Percentiles rank a stretch among this genome's conserved stretches.
These are phyloP conservation scores for Ceratobasidium sp. DNA, from an alignment of 1,284 basidiomycete species.

Conservation along the genomic window DNA sequence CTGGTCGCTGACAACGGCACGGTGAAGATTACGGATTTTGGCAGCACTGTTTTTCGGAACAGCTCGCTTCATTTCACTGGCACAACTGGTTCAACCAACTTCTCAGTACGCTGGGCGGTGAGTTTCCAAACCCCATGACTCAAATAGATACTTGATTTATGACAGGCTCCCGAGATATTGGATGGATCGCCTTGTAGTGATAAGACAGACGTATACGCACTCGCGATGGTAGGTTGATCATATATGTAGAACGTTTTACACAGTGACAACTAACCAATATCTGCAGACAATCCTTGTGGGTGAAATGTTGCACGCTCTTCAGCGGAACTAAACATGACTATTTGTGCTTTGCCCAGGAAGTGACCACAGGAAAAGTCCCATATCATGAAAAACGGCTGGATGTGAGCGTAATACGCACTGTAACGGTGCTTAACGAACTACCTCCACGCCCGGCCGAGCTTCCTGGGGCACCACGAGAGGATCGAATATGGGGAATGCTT, in stretches of 20 bases:
- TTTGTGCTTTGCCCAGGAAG: too few relatives aligned
- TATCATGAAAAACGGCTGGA: background rate
- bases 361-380: background rate
- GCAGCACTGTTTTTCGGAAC: background rate
- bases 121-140: background rate
- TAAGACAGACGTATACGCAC: background rate
- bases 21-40: conserved; percentile 8
- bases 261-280: too few relatives aligned
- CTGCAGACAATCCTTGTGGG: background rate
- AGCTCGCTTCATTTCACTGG: background rate
- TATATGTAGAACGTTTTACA: background rate
- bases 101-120: background rate
- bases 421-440: background rate
- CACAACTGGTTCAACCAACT: background rate
- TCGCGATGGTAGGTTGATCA: background rate
- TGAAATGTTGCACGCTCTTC: too few relatives aligned
- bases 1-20: background rate
- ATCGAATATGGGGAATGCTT: background rate
- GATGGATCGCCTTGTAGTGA: background rate
- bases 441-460: background rate
- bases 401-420: background rate
- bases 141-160: too few relatives aligned
- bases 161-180: background rate
- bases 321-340: too few relatives aligned
- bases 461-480: background rate